A percentile compares a stretch with the other conserved stretches of the same genome.
Evolutionary conservation across 768 basidiomycete species (phyloP).

Genomic region (Naganishia onofrii): DNA sequence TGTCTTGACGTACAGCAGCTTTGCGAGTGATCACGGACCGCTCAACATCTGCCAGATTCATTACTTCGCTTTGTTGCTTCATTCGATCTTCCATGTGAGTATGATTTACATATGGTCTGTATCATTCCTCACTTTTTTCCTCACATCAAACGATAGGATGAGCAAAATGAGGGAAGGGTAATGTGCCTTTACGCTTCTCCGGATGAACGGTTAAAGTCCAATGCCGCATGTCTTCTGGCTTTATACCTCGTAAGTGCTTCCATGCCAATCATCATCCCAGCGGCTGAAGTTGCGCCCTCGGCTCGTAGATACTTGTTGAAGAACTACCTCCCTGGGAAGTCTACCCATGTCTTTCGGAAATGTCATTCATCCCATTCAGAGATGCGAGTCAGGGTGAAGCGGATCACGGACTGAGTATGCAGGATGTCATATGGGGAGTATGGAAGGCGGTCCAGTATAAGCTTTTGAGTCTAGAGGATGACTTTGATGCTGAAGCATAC

Average conservation of each 20-base stretch:
- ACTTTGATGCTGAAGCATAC: conserved; percentile 61
- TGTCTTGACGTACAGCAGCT: conserved; percentile 41
- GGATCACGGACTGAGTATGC: conserved; percentile 88
- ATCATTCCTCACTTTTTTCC: background rate
- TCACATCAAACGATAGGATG: background rate
- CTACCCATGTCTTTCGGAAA: conserved; percentile 84
- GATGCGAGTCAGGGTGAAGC: conserved; percentile 90
- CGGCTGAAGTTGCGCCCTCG: conserved; percentile 56
- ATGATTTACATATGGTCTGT: too few species aligned
- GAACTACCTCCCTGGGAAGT: conserved; percentile 74
- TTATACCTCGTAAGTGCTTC: conserved; percentile 74
- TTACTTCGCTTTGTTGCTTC: conserved; percentile 19
- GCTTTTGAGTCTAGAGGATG: conserved; percentile 48
- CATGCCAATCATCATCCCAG: background rate
- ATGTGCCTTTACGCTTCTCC: conserved; percentile 64
- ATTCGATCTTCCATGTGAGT: conserved; percentile 23
- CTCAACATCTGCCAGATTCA: conserved; percentile 41
- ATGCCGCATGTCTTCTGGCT: conserved; percentile 89
- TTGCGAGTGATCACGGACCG: conserved; percentile 46
- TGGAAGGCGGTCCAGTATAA: conserved; percentile 58
- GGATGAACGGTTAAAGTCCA: conserved; percentile 64
- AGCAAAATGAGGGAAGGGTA: conserved; percentile 15
- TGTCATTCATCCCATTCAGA: conserved; percentile 77
- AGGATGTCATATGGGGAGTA: conserved; percentile 88
- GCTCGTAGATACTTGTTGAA: conserved; percentile 55